Evolutionary conservation across 345 rosid species (phyloP).

Genomic region (Boechera retrofracta): DNA sequence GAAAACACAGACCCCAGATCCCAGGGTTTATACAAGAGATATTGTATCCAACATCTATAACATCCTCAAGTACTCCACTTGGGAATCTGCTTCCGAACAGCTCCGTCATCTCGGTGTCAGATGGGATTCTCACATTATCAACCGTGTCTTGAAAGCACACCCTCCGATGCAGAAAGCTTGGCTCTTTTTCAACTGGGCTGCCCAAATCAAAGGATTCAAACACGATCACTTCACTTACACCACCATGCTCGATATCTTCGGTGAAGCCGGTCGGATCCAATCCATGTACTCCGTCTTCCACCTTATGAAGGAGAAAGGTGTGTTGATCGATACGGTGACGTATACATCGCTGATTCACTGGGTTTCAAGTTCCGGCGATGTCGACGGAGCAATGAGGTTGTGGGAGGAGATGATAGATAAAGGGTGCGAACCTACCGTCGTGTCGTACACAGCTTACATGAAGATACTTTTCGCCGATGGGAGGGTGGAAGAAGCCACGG

Average conservation of each 20-base stretch:
- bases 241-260: conserved; percentile 92
- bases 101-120: conserved; percentile 51
- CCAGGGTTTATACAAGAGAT: conserved; percentile 60
- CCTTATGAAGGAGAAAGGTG: conserved; percentile 68
- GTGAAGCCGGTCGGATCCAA: conserved; percentile 79
- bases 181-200: conserved; percentile 86
- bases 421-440: conserved; percentile 63
- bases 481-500: conserved; percentile 68
- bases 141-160: conserved; percentile 76
- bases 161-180: conserved; percentile 97
- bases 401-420: conserved; percentile 77
- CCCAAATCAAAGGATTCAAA: conserved; percentile 60
- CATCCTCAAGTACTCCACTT: conserved; percentile 70
- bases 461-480: conserved; percentile 68
- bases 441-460: conserved; percentile 83
- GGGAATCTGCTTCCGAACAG: conserved; percentile 78
- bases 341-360: conserved; percentile 85
- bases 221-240: conserved; percentile 91
- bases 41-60: conserved; percentile 59
- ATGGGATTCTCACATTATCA: conserved; percentile 88
- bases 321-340: conserved; percentile 69
- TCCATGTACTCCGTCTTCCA: conserved; percentile 67
- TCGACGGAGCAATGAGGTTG: conserved; percentile 62
- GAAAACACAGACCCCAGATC: conserved; percentile 31
- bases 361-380: conserved; percentile 70